These are phyloP conservation scores for Pythium oligandrum DNA, from an alignment of 352 stramenopile species.

Conservation along the genomic window DNA sequence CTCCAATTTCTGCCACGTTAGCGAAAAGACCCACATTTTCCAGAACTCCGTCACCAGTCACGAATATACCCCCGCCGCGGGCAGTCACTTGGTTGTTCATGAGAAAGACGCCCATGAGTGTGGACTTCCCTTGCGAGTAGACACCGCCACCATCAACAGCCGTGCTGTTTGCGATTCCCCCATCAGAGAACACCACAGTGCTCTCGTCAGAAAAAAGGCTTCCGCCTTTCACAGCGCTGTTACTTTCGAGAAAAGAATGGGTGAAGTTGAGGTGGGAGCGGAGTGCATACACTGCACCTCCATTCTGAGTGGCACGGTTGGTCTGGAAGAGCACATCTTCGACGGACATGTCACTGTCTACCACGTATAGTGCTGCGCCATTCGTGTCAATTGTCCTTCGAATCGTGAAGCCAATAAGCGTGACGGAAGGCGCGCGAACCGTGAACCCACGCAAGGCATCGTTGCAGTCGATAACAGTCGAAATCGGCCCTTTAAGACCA, in stretches of 20 bases:
- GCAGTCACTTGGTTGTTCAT: too few relatives aligned
- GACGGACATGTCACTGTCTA: constrained; percentile 7
- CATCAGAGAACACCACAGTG: constrained; percentile 2
- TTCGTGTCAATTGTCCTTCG: constrained; percentile 8
- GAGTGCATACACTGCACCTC: constrained; percentile 28
- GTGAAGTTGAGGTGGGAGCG: constrained; percentile 22
- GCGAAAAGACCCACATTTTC: background rate
- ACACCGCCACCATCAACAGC: constrained; percentile 10
- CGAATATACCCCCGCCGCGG: constrained; percentile 14
- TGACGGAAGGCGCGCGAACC: constrained; percentile 13
- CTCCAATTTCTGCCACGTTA: constrained; percentile 32
- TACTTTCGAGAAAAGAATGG: constrained; percentile 2
- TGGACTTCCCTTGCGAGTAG: constrained; percentile 1
- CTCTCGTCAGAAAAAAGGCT: constrained; percentile 9
- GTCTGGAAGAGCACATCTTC: constrained; percentile 9
- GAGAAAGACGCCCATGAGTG: too few relatives aligned
- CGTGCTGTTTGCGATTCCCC: background rate
- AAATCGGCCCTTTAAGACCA: constrained; percentile 26
- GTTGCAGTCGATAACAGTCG: constrained; percentile 40
- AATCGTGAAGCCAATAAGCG: constrained; percentile 26
- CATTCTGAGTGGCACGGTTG: constrained; percentile 11
- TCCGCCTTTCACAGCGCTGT: constrained; percentile 3
- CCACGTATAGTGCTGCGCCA: constrained; percentile 27
- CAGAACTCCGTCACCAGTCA: background rate
- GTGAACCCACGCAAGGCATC: constrained; percentile 18